Evolutionary conservation across 768 basidiomycete species (phyloP), one percentile per base, ranked within the genome.

Genomic region (Suillus brevipes): DNA sequence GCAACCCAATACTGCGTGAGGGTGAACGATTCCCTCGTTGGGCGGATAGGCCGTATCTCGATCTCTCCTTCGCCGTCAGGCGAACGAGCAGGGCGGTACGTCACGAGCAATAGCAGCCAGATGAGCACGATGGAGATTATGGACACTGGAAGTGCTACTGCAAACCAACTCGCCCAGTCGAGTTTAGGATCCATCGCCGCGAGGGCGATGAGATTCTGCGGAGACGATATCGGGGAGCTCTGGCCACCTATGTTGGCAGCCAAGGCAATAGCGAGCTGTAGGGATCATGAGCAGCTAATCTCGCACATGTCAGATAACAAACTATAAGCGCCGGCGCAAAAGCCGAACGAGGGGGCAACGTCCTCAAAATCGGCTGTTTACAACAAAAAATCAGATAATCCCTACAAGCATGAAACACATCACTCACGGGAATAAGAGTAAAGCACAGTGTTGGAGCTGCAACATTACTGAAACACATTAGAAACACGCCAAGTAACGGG

Each of bases 161-260:
- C 87, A 75, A 99, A 99, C 97, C 97, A 99, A 47, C 85, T 83
- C 1, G 83, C 87, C 97, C 97, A 99, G 71, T 90, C 91, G 4
- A 98, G 78, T 2, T 85, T 84, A 0, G 90, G 89, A 49, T 94
- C 85, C 97, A 99, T 98, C 4, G 80, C 85, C n/a, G 84, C 78
- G 8, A 98, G 79, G 5, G 96, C 95, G 66, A 99, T 98, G 36
- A 99, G 85, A 75, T 99, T 99, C 77, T 99, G 97, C 1, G 97
- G 97, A 0, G 96, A 98, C 3, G 97, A 98, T 65, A 99, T 99
- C 2, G 96, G 97, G 0, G 96, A 98, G 60, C 90, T 92, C 77
- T 98, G 96, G 0, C 97, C 97, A 14, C 97, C 97, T 65, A 99
- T 95, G 73, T 99, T 99, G 25, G 96, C 95, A 0, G 97, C 95